Percentiles rank a stretch among this genome's conserved stretches.
Evolutionary conservation across 75 land plant species (phyloP).

Genomic region (Ceratopteris richardii): DNA sequence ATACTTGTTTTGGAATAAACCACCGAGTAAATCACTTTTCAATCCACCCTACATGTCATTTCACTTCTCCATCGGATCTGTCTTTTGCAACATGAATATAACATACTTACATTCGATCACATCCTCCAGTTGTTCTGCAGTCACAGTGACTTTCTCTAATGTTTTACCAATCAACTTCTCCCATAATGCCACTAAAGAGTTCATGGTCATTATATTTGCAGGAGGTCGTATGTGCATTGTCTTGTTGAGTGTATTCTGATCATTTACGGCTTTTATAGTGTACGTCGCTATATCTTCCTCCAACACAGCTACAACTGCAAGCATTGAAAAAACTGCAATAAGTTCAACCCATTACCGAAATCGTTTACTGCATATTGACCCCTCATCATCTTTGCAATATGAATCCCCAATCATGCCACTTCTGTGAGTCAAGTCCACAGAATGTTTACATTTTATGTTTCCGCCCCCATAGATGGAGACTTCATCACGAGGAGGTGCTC

Average conservation of each 20-base stretch:
- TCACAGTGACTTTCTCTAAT: constrained; percentile 20
- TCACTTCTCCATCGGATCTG: too few species aligned
- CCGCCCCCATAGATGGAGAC: constrained; percentile 42
- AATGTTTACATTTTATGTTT: constrained; percentile 1
- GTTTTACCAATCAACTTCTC: constrained; percentile 38
- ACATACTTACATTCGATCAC: constrained; percentile 23
- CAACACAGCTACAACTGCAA: constrained; percentile 52
- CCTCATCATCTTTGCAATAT: too few species aligned
- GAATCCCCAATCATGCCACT: too few species aligned
- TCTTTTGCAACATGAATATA: too few species aligned
- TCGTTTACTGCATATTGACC: too few species aligned
- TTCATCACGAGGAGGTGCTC: constrained; percentile 48
- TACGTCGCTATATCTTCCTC: constrained; percentile 55
- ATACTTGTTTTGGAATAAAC: too few species aligned
- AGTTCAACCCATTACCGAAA: too few species aligned
- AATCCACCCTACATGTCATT: too few species aligned
- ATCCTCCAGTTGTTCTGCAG: constrained; percentile 34
- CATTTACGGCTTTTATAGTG: constrained; percentile 38
- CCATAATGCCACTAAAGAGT: constrained; percentile 33
- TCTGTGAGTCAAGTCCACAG: too few species aligned
- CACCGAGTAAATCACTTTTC: too few species aligned
- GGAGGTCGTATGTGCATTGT: constrained; percentile 42
- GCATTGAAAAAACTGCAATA: too few species aligned
- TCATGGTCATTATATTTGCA: constrained; percentile 36
- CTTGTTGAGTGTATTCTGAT: constrained; percentile 52